Conservation (phyloP, 179 eudicot species). For the Silene coronaria region DNA sequence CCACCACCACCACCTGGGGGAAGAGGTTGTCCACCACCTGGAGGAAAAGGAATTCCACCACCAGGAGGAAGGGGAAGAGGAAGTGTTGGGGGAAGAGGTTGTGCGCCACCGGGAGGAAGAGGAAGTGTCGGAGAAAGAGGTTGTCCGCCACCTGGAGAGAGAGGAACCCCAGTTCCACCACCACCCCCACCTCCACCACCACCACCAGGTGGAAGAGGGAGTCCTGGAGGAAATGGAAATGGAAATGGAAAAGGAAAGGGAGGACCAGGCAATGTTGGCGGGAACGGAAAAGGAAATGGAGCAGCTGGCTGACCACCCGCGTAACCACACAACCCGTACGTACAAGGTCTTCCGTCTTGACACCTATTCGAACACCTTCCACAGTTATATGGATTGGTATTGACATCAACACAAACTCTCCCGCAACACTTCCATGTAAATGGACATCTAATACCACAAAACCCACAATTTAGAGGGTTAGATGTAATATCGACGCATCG, state of each 20-base stretch:
- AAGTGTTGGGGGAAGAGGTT: constrained; percentile 7
- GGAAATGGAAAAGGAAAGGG: constrained; percentile 18
- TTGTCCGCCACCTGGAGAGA: neutral
- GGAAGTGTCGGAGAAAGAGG: neutral
- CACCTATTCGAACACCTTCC: constrained; percentile 50
- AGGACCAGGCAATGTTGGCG: constrained; percentile 13
- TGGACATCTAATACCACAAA: constrained; percentile 60
- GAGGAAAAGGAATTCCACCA: neutral
- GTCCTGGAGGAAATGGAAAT: constrained; percentile 17
- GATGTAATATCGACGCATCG: constrained; percentile 45
- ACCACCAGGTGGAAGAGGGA: constrained; percentile 7
- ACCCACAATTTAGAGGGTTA: constrained; percentile 55
- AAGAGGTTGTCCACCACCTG: neutral
- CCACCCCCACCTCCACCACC: neutral
- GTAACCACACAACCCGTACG: constrained; percentile 59
- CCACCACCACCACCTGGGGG: neutral
- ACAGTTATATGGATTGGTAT: constrained; percentile 47
- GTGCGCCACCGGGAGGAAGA: neutral
- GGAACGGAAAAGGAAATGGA: constrained; percentile 26
- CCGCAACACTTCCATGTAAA: constrained; percentile 61
- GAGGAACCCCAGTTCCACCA: neutral
- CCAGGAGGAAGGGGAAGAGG: neutral
- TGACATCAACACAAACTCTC: constrained; percentile 41
- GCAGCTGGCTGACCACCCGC: constrained; percentile 29
- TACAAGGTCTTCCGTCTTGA: constrained; percentile 36